Base-by-base conservation (phyloP, 2,329 filamentous ascomycete genomes). In the Arthrobotrys entomopaga region DNA sequence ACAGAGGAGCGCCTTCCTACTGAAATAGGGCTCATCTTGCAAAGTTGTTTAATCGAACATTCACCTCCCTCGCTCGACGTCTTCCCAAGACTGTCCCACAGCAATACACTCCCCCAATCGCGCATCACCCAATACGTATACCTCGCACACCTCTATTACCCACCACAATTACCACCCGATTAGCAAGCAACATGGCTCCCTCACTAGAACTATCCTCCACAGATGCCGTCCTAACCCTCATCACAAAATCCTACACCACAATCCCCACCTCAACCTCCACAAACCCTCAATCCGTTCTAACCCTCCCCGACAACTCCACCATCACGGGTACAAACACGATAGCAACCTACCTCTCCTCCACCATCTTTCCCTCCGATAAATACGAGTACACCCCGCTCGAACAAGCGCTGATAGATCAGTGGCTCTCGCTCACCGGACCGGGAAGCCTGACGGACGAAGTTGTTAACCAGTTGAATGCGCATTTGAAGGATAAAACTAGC, bases 401-500 rank as follows among this genome's bases (percentile, higher is more conserved):
- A 84, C 89, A 93, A 83, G 87, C 90, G 16, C 92, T 97, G 83
- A 90, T 97, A 81, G 88, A 90, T 82, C 90, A 95, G 85, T 97
- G 93, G 93, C 86, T 94, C 80, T 89, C 88, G 80, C 91, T 91
- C 52, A 84, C 87, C 71, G 85, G 88, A 79, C 87, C 90, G 76
- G 82, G 85, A 58, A 81, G 83, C 13, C 86, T 87, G 76, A 82
- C 84, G 10, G 82, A 87, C 29, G 86, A 88, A 76, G 89, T 93
- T 75, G 87, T 97, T 76, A 87, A 89, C 70, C 87, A 89, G 65
- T 87, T 98, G 79, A 97, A 98, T 85, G 86, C 87, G 69, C 92
- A 97, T 83, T 89, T 98, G 76, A 90, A 92, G 69, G 91, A 90
- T 77, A 92, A 92, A 78, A 96, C 93, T 73, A 97, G 93, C 46